These are phyloP conservation scores for Mucuna pruriens DNA, from an alignment of 306 rosid genomes.

Conservation along the genomic window DNA sequence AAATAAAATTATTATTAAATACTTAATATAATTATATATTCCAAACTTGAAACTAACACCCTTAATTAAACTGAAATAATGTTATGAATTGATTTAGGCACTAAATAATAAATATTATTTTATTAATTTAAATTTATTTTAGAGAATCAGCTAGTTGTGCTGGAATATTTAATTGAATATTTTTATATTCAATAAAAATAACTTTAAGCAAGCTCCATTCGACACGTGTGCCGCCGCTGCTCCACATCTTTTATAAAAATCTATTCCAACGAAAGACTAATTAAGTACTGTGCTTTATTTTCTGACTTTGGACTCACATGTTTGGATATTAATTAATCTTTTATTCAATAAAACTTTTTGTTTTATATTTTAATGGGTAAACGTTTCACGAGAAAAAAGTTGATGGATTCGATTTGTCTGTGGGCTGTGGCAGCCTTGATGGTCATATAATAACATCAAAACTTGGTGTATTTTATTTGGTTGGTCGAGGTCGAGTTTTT, in stretches of 20 bases:
- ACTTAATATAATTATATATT: too few species aligned
- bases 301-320: slow-evolving; percentile 36
- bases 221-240: slow-evolving; percentile 37
- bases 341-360: neutral
- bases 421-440: slow-evolving; percentile 14
- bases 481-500: neutral
- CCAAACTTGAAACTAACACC: too few species aligned
- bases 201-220: neutral
- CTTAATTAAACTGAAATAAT: too few species aligned
- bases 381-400: slow-evolving; percentile 33
- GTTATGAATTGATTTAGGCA: too few species aligned
- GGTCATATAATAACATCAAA: neutral
- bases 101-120: too few species aligned
- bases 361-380: slow-evolving; percentile 11
- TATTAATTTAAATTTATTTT: too few species aligned
- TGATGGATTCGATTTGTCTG: slow-evolving; percentile 40
- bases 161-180: neutral
- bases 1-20: too few species aligned
- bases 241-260: neutral
- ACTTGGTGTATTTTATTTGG: neutral
- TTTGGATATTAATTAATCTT: slow-evolving; percentile 24
- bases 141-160: neutral
- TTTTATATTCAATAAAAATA: neutral
- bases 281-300: neutral
- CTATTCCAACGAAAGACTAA: neutral